Conservation (phyloP, 2,329 filamentous ascomycete species). For the Fusarium agapanthi region DNA sequence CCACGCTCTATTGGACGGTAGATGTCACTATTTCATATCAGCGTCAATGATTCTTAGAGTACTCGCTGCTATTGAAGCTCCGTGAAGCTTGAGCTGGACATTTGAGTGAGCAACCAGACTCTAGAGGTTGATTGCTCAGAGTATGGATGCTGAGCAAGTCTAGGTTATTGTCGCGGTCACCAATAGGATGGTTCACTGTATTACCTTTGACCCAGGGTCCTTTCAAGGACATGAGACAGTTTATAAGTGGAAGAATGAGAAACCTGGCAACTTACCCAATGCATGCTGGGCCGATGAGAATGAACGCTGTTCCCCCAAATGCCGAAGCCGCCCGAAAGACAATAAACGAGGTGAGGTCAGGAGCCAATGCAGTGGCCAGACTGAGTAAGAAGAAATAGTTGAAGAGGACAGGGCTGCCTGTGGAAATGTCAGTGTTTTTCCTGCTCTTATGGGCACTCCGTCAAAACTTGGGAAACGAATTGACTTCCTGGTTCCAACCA, state of each 20-base stretch:
- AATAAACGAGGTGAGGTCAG: slow-evolving; percentile 76
- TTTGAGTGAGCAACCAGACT: neutral
- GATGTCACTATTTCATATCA: slow-evolving; percentile 57
- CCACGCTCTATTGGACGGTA: slow-evolving; percentile 74
- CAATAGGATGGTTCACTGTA: neutral
- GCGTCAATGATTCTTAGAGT: neutral
- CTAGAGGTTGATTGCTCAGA: neutral
- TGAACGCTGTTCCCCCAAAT: slow-evolving; percentile 78
- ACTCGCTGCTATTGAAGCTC: neutral
- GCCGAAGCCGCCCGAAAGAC: slow-evolving; percentile 78
- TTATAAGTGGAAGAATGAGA: neutral
- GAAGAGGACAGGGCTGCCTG: slow-evolving; percentile 62
- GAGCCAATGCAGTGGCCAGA: slow-evolving; percentile 76
- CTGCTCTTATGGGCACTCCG: neutral
- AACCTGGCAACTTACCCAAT: slow-evolving; percentile 62
- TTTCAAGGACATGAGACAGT: neutral
- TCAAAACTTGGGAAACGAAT: neutral
- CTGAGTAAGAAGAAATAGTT: slow-evolving; percentile 71
- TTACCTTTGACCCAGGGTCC: neutral
- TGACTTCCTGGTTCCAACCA: neutral
- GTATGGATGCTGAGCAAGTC: neutral
- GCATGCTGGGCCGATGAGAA: slow-evolving; percentile 75
- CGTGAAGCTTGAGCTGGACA: neutral
- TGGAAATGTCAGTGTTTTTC: neutral
- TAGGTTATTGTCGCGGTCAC: neutral